Conservation (phyloP, 2,329 filamentous ascomycete species). For the Penicillium sp. region DNA sequence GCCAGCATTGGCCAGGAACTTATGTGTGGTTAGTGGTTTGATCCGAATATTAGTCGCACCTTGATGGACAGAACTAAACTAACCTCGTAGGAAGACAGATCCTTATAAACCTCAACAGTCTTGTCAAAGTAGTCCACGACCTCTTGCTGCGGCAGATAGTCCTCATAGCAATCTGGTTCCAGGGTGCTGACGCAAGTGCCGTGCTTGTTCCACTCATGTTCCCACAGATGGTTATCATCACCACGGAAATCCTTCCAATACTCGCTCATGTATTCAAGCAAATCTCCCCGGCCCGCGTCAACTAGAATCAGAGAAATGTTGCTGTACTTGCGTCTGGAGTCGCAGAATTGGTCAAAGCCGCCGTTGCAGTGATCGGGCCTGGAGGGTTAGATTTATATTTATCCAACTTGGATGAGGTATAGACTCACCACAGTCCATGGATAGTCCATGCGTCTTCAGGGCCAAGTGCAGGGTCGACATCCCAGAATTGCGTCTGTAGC, state of each 20-base stretch:
- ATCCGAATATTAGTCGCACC: neutral
- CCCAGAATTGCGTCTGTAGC: constrained; percentile 76
- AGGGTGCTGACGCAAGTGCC: constrained; percentile 72
- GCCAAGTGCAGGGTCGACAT: constrained; percentile 62
- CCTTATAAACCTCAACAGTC: constrained; percentile 64
- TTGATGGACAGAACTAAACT: constrained; percentile 7
- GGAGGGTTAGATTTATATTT: neutral
- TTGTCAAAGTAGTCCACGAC: constrained; percentile 67
- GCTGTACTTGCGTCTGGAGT: constrained; percentile 58
- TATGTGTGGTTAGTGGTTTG: constrained; percentile 21
- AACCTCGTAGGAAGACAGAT: constrained; percentile 62
- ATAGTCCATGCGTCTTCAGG: constrained; percentile 70
- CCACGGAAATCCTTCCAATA: constrained; percentile 71
- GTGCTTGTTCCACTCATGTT: constrained; percentile 74
- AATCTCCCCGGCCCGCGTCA: constrained; percentile 52
- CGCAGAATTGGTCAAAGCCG: constrained; percentile 65
- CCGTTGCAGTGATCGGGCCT: constrained; percentile 68
- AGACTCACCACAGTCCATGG: constrained; percentile 62
- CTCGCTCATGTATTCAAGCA: constrained; percentile 64
- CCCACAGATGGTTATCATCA: constrained; percentile 64
- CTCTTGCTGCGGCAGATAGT: constrained; percentile 61
- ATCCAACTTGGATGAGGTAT: neutral
- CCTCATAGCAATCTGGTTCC: constrained; percentile 62
- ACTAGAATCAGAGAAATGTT: constrained; percentile 64
- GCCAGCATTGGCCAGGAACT: constrained; percentile 59